Evolutionary conservation across 192 early-diverging fungal genomes (phyloP).

Genomic region (Coemansia biformis): DNA sequence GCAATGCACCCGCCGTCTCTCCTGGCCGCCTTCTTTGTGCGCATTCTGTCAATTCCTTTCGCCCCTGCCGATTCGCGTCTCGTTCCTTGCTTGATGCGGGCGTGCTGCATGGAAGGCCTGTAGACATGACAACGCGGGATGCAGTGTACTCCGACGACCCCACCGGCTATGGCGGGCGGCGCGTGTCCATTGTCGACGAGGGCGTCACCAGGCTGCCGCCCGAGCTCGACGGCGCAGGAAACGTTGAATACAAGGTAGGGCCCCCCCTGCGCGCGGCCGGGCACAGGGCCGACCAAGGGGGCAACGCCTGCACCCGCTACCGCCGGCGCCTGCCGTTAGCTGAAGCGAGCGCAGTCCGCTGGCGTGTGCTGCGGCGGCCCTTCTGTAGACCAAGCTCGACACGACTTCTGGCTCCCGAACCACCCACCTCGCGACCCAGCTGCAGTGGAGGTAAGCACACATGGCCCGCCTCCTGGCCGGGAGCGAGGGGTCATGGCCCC

Average conservation of each 20-base stretch:
- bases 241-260: conserved; percentile 88
- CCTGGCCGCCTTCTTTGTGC: too few species aligned
- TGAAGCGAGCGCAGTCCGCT: too few species aligned
- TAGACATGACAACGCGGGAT: conserved; percentile 39
- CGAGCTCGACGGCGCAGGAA: conserved; percentile 78
- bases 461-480: not conserved
- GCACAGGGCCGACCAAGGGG: too few species aligned
- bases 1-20: too few species aligned
- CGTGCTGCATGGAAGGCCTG: not conserved
- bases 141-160: conserved; percentile 38
- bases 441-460: conserved; percentile 72
- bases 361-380: not conserved
- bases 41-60: too few species aligned
- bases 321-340: too few species aligned
- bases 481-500: too few species aligned
- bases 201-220: conserved; percentile 56
- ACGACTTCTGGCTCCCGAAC: conserved; percentile 43
- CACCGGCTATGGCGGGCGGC: conserved; percentile 4
- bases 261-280: too few species aligned
- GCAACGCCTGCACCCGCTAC: too few species aligned
- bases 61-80: too few species aligned
- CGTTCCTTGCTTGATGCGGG: not conserved
- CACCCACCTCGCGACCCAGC: conserved; percentile 83
- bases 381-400: conserved; percentile 43
- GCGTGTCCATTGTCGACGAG: conserved; percentile 31